Percentiles rank a stretch among this genome's conserved stretches.
These are phyloP conservation scores for Gracilaria gracilis DNA, from an alignment of 23 red algal genomes.

Conservation along the genomic window DNA sequence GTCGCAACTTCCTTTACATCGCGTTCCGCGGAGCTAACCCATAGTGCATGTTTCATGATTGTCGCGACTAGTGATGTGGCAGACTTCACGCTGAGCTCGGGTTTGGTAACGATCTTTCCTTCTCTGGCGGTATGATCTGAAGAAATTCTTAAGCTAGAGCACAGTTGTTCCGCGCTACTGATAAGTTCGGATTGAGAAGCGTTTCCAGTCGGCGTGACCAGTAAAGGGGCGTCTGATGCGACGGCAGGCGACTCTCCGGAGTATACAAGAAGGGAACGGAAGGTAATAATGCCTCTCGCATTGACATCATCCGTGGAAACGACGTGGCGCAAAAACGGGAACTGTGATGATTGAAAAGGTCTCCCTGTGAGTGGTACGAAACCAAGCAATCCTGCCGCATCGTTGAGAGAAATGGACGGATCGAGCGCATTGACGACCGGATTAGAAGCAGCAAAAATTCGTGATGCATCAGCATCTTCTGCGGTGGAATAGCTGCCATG, in stretches of 20 bases:
- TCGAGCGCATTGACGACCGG: constrained; percentile 48
- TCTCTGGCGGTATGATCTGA: constrained; percentile 39
- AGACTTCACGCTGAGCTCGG: constrained; percentile 10
- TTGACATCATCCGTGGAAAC: constrained; percentile 62
- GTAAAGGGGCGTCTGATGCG: neutral
- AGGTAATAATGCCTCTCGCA: constrained; percentile 48
- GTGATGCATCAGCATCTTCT: neutral
- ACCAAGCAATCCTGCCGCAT: constrained; percentile 49
- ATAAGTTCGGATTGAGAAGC: constrained; percentile 49
- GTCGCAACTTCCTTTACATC: constrained; percentile 25
- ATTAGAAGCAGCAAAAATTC: constrained; percentile 41
- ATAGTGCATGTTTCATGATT: constrained; percentile 55
- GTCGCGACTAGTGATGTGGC: constrained; percentile 46
- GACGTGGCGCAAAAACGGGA: constrained; percentile 64
- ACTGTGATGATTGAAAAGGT: constrained; percentile 30
- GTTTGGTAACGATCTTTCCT: constrained; percentile 62
- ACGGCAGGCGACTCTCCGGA: constrained; percentile 11
- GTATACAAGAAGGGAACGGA: constrained; percentile 73
- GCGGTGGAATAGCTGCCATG: constrained; percentile 5
- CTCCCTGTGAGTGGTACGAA: constrained; percentile 57
- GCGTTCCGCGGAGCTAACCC: constrained; percentile 8
- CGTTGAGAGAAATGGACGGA: constrained; percentile 38
- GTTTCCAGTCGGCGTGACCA: constrained; percentile 27
- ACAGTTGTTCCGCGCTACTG: constrained; percentile 7
- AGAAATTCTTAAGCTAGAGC: constrained; percentile 38